Conservation (phyloP, 495 filamentous ascomycete genomes). For the Bacidia gigantensis region DNA sequence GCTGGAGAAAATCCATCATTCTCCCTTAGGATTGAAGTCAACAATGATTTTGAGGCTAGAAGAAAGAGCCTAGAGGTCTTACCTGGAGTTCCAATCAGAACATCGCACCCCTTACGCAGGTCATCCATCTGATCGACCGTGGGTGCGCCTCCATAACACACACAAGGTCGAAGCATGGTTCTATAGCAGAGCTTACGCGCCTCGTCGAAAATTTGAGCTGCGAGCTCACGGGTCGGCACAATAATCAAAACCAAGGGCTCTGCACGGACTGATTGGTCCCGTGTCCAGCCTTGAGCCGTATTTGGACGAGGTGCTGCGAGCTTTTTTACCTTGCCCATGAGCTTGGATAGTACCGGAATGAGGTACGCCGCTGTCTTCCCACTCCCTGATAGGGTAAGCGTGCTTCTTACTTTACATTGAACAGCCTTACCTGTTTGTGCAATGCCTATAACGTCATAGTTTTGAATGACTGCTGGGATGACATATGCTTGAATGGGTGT, state of each 20-base stretch:
- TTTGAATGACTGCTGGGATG: constrained; percentile 58
- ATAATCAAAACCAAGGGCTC: constrained; percentile 81
- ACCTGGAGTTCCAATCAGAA: constrained; percentile 79
- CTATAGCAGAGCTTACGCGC: constrained; percentile 82
- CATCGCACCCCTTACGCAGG: constrained; percentile 70
- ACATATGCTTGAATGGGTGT: constrained; percentile 80
- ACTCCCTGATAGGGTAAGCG: constrained; percentile 46
- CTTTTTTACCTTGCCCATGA: constrained; percentile 90
- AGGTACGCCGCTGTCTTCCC: constrained; percentile 93
- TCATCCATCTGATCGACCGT: constrained; percentile 49
- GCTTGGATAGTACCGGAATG: constrained; percentile 71
- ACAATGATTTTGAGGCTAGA: too few species aligned
- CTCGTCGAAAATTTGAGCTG: constrained; percentile 89
- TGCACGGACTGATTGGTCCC: constrained; percentile 38
- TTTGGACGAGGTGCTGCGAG: constrained; percentile 63
- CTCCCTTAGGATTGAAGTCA: too few species aligned
- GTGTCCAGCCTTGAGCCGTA: constrained; percentile 29
- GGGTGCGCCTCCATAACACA: constrained; percentile 76
- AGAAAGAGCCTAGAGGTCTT: too few species aligned
- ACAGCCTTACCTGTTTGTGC: constrained; percentile 71
- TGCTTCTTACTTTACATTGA: background rate
- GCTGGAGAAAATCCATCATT: constrained; percentile 65
- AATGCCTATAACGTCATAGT: constrained; percentile 69
- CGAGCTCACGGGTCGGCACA: constrained; percentile 78
- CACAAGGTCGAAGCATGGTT: constrained; percentile 85